Conservation (phyloP, 768 basidiomycete species). For the Exidia glandulosa region DNA sequence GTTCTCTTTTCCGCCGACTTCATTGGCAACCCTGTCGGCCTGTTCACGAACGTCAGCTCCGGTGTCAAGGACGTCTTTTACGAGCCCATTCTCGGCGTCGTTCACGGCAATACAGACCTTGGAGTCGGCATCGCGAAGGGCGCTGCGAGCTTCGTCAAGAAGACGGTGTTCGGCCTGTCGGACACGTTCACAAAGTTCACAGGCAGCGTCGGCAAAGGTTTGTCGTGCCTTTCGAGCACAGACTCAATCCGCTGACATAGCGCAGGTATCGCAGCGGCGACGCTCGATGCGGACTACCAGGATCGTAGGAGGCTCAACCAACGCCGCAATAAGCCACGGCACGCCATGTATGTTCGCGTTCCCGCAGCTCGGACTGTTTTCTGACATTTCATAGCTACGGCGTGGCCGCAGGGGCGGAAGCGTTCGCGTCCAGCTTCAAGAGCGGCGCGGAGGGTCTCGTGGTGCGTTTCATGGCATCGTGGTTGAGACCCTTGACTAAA, state of each 20-base stretch:
- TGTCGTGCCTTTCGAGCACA: background rate
- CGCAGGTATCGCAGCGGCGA: conserved; percentile 87
- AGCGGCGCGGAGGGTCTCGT: conserved; percentile 95
- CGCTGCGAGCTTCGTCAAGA: conserved; percentile 96
- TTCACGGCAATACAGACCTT: conserved; percentile 89
- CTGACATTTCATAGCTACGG: conserved; percentile 56
- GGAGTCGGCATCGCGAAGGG: conserved; percentile 95
- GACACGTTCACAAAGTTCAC: conserved; percentile 98
- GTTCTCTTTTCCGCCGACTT: conserved; percentile 98
- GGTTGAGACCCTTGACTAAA: background rate
- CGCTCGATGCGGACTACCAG: conserved; percentile 94
- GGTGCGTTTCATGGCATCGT: conserved; percentile 29
- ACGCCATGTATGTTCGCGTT: conserved; percentile 58
- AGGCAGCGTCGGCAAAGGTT: conserved; percentile 93
- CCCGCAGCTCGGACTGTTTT: background rate
- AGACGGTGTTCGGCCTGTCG: conserved; percentile 92
- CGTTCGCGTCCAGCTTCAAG: conserved; percentile 84
- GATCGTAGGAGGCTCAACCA: conserved; percentile 78
- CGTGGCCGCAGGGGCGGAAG: conserved; percentile 90
- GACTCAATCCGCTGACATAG: background rate
- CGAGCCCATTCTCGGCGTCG: conserved; percentile 92
- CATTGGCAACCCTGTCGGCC: conserved; percentile 88
- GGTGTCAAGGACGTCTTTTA: conserved; percentile 98
- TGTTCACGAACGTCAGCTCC: conserved; percentile 97
- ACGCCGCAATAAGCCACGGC: conserved; percentile 86